These are phyloP conservation scores for Camellia japonica DNA, from an alignment of 148 eudicot species.

Conservation along the genomic window DNA sequence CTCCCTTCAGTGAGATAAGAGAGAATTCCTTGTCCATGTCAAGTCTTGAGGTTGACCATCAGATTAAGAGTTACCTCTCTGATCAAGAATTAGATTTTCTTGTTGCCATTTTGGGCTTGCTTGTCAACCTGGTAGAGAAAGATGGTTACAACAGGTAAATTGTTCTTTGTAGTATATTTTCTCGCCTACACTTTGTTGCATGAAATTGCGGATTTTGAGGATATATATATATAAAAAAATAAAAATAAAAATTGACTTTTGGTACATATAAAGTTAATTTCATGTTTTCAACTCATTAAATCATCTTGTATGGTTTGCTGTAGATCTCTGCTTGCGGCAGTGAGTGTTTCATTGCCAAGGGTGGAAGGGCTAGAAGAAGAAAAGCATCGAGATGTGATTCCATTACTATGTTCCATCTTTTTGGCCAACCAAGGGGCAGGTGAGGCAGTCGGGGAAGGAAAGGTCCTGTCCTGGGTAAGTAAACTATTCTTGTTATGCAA, in stretches of 20 bases:
- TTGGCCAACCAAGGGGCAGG: slow-evolving; percentile 84
- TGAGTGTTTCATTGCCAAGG: slow-evolving; percentile 52
- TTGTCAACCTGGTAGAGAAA: slow-evolving; percentile 92
- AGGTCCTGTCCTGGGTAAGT: slow-evolving; percentile 59
- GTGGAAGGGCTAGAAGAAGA: slow-evolving; percentile 33
- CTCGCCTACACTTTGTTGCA: background rate
- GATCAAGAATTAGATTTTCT: slow-evolving; percentile 92
- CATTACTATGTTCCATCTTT: slow-evolving; percentile 84
- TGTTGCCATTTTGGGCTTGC: slow-evolving; percentile 88
- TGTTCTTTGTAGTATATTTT: background rate
- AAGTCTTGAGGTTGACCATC: slow-evolving; percentile 38
- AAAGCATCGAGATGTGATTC: slow-evolving; percentile 53
- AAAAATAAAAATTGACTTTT: background rate
- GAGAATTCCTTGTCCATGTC: slow-evolving; percentile 31
- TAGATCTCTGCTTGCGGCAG: slow-evolving; percentile 82
- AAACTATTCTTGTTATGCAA: background rate
- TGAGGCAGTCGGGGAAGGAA: slow-evolving; percentile 80
- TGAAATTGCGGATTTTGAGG: background rate
- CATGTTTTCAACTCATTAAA: background rate
- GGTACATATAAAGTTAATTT: background rate
- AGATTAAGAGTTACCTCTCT: slow-evolving; percentile 47
- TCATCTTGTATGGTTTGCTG: slow-evolving; percentile 20
- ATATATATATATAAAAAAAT: background rate
- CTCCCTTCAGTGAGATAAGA: slow-evolving; percentile 25
- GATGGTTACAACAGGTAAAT: slow-evolving; percentile 70